A percentile compares a stretch with the other conserved stretches of the same genome.
These are phyloP conservation scores for Moricandia moricandioides DNA, from an alignment of 345 rosid species.

Conservation along the genomic window DNA sequence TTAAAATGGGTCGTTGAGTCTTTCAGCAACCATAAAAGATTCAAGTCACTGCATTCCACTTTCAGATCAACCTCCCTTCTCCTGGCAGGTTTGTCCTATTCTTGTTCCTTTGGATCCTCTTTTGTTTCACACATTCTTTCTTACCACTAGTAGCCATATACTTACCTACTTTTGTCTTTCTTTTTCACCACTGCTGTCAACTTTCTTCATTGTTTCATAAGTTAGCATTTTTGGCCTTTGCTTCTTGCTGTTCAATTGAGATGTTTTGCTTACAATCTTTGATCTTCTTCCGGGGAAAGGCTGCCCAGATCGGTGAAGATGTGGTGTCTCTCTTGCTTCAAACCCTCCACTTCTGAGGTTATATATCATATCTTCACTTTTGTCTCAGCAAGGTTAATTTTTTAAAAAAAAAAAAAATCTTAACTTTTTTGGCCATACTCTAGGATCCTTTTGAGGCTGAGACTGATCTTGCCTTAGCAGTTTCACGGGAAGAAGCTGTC, in stretches of 20 bases:
- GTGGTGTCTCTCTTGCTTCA: neutral
- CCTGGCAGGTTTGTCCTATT: neutral
- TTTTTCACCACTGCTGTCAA: too few species aligned
- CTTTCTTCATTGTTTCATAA: neutral
- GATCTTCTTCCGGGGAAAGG: neutral
- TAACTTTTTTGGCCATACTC: neutral
- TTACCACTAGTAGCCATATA: neutral
- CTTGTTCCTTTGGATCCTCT: neutral
- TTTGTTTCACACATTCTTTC: neutral
- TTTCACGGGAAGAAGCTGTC: neutral
- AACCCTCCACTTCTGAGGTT: neutral
- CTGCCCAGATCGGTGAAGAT: neutral
- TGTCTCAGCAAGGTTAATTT: too few species aligned
- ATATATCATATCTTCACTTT: neutral
- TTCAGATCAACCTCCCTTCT: neutral
- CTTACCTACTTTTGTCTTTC: neutral
- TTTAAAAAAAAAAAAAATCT: neutral
- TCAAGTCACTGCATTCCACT: neutral
- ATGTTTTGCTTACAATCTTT: neutral
- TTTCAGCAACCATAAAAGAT: neutral
- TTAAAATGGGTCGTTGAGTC: neutral
- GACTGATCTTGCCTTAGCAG: neutral
- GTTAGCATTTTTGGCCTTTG: neutral
- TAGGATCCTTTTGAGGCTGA: constrained; percentile 5
- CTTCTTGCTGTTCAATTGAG: neutral